Evolutionary conservation across 73 alveolate genomes (phyloP).

Genomic region (Paramecium bursaria): DNA sequence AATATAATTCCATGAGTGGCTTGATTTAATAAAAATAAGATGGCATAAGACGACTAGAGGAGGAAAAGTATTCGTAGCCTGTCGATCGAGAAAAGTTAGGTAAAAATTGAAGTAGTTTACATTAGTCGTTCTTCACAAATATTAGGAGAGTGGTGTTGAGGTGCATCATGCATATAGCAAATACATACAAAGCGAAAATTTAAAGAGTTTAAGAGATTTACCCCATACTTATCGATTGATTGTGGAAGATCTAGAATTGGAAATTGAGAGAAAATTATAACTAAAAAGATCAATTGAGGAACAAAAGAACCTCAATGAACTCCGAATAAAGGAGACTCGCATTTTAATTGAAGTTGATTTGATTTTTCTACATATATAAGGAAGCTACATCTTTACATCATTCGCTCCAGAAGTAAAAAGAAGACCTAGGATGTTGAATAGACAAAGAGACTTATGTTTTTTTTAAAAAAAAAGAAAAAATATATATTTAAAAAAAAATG

Average conservation of each 20-base stretch:
- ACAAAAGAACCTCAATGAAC: conserved; percentile 14
- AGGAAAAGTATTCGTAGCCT: conserved; percentile 21
- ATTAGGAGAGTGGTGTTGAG: conserved; percentile 59
- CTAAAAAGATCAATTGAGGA: not conserved
- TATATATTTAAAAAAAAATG: too few relatives aligned
- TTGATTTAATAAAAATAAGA: not conserved
- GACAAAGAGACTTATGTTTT: too few relatives aligned
- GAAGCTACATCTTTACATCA: conserved; percentile 67
- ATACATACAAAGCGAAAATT: conserved; percentile 57
- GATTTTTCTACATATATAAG: conserved; percentile 57
- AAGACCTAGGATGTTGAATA: conserved; percentile 21
- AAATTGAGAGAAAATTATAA: conserved; percentile 31
- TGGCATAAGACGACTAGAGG: conserved; percentile 50
- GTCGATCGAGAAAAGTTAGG: conserved; percentile 61
- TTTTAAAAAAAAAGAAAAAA: too few relatives aligned
- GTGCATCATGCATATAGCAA: conserved; percentile 58
- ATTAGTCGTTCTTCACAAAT: conserved; percentile 45
- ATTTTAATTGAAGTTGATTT: conserved; percentile 56
- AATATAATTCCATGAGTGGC: not conserved
- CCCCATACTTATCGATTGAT: conserved; percentile 14
- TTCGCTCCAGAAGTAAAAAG: conserved; percentile 59
- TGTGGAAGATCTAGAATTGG: conserved; percentile 31
- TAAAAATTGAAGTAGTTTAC: not conserved
- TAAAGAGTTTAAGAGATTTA: conserved; percentile 50
- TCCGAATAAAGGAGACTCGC: conserved; percentile 43